Evolutionary conservation across 768 basidiomycete species (phyloP).

Genomic region (Rhodocollybia butyracea): DNA sequence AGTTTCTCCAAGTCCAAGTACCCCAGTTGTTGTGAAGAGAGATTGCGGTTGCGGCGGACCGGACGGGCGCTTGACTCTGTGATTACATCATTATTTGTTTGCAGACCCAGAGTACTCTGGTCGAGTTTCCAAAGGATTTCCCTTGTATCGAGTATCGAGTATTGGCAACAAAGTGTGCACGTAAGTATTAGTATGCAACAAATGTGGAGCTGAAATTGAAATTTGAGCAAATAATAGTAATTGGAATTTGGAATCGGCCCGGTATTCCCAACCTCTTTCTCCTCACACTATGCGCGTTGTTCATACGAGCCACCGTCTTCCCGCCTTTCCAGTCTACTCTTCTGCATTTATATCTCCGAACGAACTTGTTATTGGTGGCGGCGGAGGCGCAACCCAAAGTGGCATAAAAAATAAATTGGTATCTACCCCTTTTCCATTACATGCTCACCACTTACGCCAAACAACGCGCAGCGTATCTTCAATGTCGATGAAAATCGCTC

Average conservation of each 20-base stretch:
- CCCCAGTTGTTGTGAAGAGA: no score
- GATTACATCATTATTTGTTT: no score
- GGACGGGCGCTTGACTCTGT: not conserved
- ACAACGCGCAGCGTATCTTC: slow-evolving; percentile 58
- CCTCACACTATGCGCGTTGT: slow-evolving; percentile 72
- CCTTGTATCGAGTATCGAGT: no score
- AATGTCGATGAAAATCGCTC: slow-evolving; percentile 49
- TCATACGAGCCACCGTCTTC: slow-evolving; percentile 75
- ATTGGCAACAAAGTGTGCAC: no score
- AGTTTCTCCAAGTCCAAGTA: no score
- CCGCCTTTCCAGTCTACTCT: slow-evolving; percentile 87
- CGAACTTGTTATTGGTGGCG: slow-evolving; percentile 81
- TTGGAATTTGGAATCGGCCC: not conserved
- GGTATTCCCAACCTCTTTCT: no score
- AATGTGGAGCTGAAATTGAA: no score
- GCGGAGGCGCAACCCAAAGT: slow-evolving; percentile 79
- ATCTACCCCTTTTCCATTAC: not conserved
- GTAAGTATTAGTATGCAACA: no score
- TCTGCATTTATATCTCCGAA: slow-evolving; percentile 74
- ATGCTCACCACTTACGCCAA: slow-evolving; percentile 1
- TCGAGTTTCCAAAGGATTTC: no score
- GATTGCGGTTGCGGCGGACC: no score
- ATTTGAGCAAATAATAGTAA: no score
- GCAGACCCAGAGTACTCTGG: no score
- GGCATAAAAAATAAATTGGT: slow-evolving; percentile 96